Evolutionary conservation across 805 yeast genomes (phyloP).

Genomic region (Saturnispora gosingensis): DNA sequence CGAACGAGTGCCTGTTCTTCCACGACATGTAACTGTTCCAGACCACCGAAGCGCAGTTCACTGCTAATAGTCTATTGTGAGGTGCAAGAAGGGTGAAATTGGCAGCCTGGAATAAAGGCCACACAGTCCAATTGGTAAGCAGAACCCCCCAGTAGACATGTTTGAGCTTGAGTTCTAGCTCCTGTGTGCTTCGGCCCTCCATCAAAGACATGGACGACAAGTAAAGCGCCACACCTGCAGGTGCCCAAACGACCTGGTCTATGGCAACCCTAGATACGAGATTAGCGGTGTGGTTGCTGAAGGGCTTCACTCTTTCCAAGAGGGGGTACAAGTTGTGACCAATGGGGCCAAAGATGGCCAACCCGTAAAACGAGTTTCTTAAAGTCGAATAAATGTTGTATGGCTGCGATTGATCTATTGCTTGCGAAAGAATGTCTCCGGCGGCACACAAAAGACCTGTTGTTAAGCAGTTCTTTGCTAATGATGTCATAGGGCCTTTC

Average conservation of each 20-base stretch:
- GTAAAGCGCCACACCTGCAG: slow-evolving; percentile 66
- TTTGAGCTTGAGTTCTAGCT: slow-evolving; percentile 34
- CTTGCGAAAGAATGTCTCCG: slow-evolving; percentile 5
- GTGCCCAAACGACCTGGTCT: slow-evolving; percentile 76
- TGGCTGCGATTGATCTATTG: background rate
- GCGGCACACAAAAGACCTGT: slow-evolving; percentile 4
- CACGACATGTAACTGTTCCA: slow-evolving; percentile 79
- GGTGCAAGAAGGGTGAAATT: slow-evolving; percentile 75
- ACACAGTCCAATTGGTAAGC: slow-evolving; percentile 68
- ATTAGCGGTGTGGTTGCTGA: background rate
- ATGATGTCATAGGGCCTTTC: background rate
- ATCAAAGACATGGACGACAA: slow-evolving; percentile 56
- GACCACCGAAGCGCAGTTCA: slow-evolving; percentile 60
- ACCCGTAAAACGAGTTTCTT: slow-evolving; percentile 1
- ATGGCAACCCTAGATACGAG: slow-evolving; percentile 40
- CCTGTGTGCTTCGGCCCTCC: slow-evolving; percentile 41
- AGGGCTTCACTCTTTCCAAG: slow-evolving; percentile 2
- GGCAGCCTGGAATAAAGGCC: slow-evolving; percentile 81
- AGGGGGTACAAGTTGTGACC: slow-evolving; percentile 2
- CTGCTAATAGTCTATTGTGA: slow-evolving; percentile 56
- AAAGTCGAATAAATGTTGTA: slow-evolving; percentile 2
- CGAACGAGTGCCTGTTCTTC: slow-evolving; percentile 31
- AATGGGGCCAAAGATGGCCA: slow-evolving; percentile 5
- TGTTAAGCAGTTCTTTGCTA: background rate
- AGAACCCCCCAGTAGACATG: slow-evolving; percentile 60